These are phyloP conservation scores for Punica granatum DNA, from an alignment of 345 rosid genomes.

Conservation along the genomic window DNA sequence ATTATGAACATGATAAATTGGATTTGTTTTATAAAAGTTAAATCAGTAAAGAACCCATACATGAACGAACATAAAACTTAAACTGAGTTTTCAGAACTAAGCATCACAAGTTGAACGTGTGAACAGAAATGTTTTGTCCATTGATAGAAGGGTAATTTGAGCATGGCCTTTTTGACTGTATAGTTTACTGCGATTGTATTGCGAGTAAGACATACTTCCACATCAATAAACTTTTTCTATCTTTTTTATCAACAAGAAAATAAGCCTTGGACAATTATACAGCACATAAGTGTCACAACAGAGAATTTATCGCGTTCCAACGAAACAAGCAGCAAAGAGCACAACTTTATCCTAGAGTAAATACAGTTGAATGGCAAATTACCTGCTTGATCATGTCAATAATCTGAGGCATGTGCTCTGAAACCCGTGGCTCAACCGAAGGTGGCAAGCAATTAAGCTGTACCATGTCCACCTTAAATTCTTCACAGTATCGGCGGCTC, in stretches of 20 bases:
- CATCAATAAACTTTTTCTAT: not conserved
- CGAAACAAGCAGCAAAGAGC: not conserved
- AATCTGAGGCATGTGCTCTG: conserved; percentile 89
- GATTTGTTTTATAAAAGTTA: not conserved
- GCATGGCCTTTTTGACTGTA: not conserved
- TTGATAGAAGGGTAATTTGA: not conserved
- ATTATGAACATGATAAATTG: not conserved
- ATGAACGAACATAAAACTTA: not conserved
- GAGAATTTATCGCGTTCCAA: not conserved
- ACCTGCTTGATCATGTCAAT: conserved; percentile 87
- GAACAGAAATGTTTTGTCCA: not conserved
- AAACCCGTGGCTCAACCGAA: conserved; percentile 78
- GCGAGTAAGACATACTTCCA: not conserved
- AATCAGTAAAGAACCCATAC: not conserved
- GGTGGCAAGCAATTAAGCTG: conserved; percentile 77
- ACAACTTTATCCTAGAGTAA: not conserved
- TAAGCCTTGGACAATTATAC: not conserved
- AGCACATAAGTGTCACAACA: not conserved
- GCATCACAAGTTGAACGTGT: not conserved
- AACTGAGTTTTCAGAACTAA: not conserved
- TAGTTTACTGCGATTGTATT: not conserved
- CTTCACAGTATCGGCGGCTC: conserved; percentile 76
- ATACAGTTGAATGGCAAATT: not conserved
- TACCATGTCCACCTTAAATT: conserved; percentile 70
- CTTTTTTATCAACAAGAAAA: not conserved